These are phyloP conservation scores for Rubia balearica DNA, from an alignment of 305 asterid species.

Conservation along the genomic window DNA sequence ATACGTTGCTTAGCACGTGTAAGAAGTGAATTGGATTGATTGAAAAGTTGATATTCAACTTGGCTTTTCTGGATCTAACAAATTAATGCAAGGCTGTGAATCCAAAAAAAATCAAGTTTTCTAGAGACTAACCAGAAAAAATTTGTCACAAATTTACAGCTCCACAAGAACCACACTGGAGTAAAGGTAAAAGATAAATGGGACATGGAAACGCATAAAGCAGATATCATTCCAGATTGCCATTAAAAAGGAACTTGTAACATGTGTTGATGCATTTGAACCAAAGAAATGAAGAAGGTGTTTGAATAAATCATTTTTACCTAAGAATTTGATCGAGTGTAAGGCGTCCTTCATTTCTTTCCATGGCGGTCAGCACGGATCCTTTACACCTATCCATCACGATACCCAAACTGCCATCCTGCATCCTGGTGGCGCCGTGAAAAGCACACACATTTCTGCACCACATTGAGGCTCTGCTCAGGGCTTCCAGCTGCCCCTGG, in stretches of 20 bases:
- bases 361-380: slow-evolving; percentile 87
- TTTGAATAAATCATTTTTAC: slow-evolving; percentile 22
- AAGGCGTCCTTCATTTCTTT: slow-evolving; percentile 79
- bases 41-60: neutral
- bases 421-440: slow-evolving; percentile 71
- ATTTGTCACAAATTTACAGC: neutral
- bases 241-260: neutral
- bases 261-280: neutral
- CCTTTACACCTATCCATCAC: slow-evolving; percentile 93
- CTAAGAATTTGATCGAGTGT: slow-evolving; percentile 97
- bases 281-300: neutral
- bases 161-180: neutral
- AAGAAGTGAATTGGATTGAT: neutral
- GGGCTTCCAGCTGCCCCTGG: slow-evolving; percentile 78
- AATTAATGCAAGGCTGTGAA: neutral
- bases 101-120: neutral
- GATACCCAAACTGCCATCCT: slow-evolving; percentile 54
- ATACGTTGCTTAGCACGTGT: no score
- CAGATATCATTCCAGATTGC: neutral
- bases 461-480: slow-evolving; percentile 88
- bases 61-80: neutral
- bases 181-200: neutral
- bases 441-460: slow-evolving; percentile 92
- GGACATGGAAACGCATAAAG: neutral
- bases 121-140: neutral